Percentiles rank a stretch among this genome's conserved stretches.
phyloP scores from a whole-genome alignment of 345 rosid species.

The Corymbia maculata region DNA sequence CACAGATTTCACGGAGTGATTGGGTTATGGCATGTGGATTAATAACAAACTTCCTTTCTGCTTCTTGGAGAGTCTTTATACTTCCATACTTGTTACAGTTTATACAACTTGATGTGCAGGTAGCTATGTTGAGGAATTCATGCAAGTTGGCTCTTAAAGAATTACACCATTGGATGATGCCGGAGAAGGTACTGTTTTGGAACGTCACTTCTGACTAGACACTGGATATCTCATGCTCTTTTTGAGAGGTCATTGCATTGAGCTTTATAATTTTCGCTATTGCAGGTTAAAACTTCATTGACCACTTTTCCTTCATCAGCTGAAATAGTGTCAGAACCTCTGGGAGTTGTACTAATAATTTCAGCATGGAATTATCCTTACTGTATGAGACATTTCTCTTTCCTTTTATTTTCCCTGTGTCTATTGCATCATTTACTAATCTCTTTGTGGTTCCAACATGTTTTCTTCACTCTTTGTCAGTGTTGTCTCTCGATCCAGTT shows the following conservation, averaged over 20 bases:
- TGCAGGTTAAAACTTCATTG: constrained; percentile 76
- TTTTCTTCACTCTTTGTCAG: constrained; percentile 20
- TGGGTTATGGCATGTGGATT: background rate
- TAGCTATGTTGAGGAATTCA: constrained; percentile 47
- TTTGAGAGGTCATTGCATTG: background rate
- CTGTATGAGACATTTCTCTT: constrained; percentile 22
- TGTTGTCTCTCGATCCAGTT: constrained; percentile 84
- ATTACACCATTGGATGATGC: constrained; percentile 67
- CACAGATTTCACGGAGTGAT: background rate
- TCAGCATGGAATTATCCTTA: constrained; percentile 98
- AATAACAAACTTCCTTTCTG: background rate
- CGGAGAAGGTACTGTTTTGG: constrained; percentile 47
- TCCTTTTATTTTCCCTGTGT: background rate
- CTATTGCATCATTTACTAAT: background rate
- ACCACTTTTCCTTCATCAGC: constrained; percentile 88
- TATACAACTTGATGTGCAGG: constrained; percentile 30
- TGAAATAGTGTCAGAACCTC: constrained; percentile 81
- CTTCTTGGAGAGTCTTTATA: background rate
- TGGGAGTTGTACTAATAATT: constrained; percentile 83
- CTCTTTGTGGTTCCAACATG: background rate
- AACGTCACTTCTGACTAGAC: background rate
- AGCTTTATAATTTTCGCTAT: background rate
- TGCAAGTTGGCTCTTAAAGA: constrained; percentile 53
- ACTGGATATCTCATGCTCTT: background rate
- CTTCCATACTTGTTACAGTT: background rate